A percentile compares a stretch with the other conserved stretches of the same genome.
Conservation (phyloP, 2,329 filamentous ascomycete species). For the Exophiala aquamarina region DNA sequence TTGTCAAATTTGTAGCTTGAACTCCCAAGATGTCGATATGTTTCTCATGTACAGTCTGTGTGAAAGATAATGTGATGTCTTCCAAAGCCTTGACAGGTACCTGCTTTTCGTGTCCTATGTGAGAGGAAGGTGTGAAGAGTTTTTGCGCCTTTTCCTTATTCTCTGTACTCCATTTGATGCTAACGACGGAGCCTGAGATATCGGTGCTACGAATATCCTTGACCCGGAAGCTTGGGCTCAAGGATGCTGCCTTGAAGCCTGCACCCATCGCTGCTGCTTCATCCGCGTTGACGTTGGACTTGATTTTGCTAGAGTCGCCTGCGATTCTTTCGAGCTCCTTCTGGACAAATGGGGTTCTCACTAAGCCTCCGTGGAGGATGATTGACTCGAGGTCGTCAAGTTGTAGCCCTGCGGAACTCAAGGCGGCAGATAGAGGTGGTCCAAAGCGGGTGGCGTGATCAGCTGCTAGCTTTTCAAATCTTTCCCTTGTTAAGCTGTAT, state of each 20-base stretch:
- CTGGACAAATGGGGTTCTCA: slow-evolving; percentile 92
- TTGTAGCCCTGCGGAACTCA: slow-evolving; percentile 70
- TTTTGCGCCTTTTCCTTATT: slow-evolving; percentile 74
- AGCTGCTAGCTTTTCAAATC: slow-evolving; percentile 78
- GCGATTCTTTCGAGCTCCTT: slow-evolving; percentile 76
- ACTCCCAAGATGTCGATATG: slow-evolving; percentile 67
- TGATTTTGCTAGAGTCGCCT: slow-evolving; percentile 74
- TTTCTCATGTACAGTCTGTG: slow-evolving; percentile 62
- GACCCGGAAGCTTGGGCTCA: slow-evolving; percentile 94
- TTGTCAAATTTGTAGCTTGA: slow-evolving; percentile 81
- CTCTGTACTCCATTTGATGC: slow-evolving; percentile 72
- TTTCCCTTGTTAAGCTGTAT: slow-evolving; percentile 77
- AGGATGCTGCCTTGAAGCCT: slow-evolving; percentile 85
- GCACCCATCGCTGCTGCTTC: slow-evolving; percentile 96
- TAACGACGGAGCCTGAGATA: slow-evolving; percentile 68
- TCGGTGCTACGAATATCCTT: slow-evolving; percentile 93
- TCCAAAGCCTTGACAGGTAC: slow-evolving; percentile 78
- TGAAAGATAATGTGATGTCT: slow-evolving; percentile 78
- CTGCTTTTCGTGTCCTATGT: slow-evolving; percentile 77
- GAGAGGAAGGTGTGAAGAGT: slow-evolving; percentile 76
- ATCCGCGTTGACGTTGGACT: slow-evolving; percentile 93
- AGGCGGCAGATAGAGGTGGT: slow-evolving; percentile 69
- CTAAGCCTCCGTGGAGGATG: slow-evolving; percentile 88
- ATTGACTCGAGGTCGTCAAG: slow-evolving; percentile 80
- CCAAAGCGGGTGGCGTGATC: slow-evolving; percentile 67